phyloP scores from a whole-genome alignment of 2,329 filamentous ascomycete genomes.

The Diaporthe citriasiana region DNA sequence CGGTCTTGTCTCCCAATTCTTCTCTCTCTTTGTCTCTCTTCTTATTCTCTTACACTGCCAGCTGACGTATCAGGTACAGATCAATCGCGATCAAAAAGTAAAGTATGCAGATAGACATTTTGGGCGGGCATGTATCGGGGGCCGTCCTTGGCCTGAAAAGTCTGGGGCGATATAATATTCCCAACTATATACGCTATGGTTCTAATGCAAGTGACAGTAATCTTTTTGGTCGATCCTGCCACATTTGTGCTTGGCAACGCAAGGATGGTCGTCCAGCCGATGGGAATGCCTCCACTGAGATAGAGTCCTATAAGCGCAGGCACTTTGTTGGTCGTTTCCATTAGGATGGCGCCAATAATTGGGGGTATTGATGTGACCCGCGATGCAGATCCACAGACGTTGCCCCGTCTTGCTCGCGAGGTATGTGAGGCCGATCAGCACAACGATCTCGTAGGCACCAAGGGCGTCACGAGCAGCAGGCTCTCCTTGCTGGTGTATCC shows the following conservation, averaged over 20 bases:
- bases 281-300: conserved; percentile 54
- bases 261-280: conserved; percentile 48
- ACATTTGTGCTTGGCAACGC: conserved; percentile 54
- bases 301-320: conserved; percentile 55
- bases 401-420: conserved; percentile 53
- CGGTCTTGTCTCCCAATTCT: conserved; percentile 42
- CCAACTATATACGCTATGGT: conserved; percentile 55
- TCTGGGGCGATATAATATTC: conserved; percentile 59
- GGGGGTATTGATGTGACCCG: conserved; percentile 53
- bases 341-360: conserved; percentile 54
- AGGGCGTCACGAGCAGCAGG: conserved; percentile 55
- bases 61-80: conserved; percentile 50
- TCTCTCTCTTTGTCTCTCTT: conserved; percentile 42
- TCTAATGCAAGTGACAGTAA: conserved; percentile 52
- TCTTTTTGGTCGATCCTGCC: conserved; percentile 54
- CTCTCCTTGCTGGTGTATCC: conserved; percentile 52
- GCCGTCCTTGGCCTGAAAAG: conserved; percentile 54
- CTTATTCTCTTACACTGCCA: conserved; percentile 44
- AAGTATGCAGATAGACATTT: conserved; percentile 33
- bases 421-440: conserved; percentile 53
- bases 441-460: conserved; percentile 55
- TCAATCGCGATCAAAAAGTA: conserved; percentile 48
- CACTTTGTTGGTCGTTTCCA: conserved; percentile 54
- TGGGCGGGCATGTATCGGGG: conserved; percentile 45
- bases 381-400: conserved; percentile 53